Evolutionary conservation across 1,284 basidiomycete genomes (phyloP).

Genomic region (Ustilago tritici): DNA sequence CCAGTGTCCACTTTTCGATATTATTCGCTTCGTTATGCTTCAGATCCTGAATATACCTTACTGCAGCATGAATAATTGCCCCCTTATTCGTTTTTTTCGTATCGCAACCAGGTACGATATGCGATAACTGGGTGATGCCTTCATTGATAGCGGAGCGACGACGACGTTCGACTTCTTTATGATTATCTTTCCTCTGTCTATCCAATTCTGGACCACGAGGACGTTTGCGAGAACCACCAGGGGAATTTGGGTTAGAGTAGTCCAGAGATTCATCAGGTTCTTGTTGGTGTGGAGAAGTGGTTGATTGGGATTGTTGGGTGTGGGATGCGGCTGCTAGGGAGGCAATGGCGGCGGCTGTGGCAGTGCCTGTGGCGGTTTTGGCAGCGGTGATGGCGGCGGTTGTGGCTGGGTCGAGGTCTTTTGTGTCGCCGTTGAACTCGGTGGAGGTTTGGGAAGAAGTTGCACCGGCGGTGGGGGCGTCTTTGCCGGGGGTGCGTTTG

Average conservation of each 20-base stretch:
- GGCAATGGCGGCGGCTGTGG: slow-evolving; percentile 61
- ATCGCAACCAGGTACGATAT: slow-evolving; percentile 83
- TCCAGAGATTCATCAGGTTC: not conserved
- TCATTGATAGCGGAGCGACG: slow-evolving; percentile 94
- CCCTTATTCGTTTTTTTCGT: slow-evolving; percentile 84
- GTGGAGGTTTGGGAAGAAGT: slow-evolving; percentile 46
- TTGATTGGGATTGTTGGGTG: slow-evolving; percentile 9
- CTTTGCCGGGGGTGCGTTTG: slow-evolving; percentile 48
- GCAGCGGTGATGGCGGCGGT: slow-evolving; percentile 34
- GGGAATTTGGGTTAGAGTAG: not conserved
- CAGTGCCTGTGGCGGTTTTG: slow-evolving; percentile 48
- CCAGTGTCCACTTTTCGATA: slow-evolving; percentile 89
- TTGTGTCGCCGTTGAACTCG: slow-evolving; percentile 17
- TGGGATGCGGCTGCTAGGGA: slow-evolving; percentile 47
- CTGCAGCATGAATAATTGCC: slow-evolving; percentile 84
- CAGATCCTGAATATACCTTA: slow-evolving; percentile 87
- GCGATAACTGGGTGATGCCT: slow-evolving; percentile 89
- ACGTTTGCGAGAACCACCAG: slow-evolving; percentile 33
- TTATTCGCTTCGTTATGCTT: slow-evolving; percentile 90
- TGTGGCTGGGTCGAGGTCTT: slow-evolving; percentile 22
- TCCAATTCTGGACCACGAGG: slow-evolving; percentile 59
- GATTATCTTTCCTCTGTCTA: slow-evolving; percentile 65
- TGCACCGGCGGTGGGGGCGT: slow-evolving; percentile 23
- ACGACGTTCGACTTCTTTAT: slow-evolving; percentile 93
- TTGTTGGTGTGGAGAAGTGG: not conserved